These are phyloP conservation scores for Sphaerosporella brunnea DNA, from an alignment of 495 filamentous ascomycete species.

Conservation along the genomic window DNA sequence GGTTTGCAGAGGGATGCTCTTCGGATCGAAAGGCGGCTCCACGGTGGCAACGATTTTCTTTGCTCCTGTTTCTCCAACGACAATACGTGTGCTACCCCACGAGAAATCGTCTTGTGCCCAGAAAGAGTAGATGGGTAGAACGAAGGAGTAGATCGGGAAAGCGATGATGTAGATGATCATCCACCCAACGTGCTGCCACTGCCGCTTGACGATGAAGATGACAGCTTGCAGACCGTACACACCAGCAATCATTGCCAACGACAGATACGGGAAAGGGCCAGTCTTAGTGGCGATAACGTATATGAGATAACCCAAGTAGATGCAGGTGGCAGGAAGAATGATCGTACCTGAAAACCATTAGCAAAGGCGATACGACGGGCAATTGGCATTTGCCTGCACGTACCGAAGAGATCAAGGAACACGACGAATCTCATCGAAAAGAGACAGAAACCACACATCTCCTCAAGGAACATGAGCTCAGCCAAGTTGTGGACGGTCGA, in stretches of 20 bases:
- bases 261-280: constrained; percentile 70
- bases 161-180: constrained; percentile 96
- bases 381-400: too few species aligned
- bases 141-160: constrained; percentile 81
- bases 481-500: constrained; percentile 96
- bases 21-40: constrained; percentile 76
- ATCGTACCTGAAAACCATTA: constrained; percentile 37
- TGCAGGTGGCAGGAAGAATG: constrained; percentile 79
- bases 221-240: constrained; percentile 91
- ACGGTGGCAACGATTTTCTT: constrained; percentile 76
- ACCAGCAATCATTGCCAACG: constrained; percentile 68
- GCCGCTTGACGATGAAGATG: constrained; percentile 86
- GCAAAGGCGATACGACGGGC: too few species aligned
- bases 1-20: constrained; percentile 77
- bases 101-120: constrained; percentile 98
- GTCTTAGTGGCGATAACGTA: constrained; percentile 53
- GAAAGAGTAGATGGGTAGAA: constrained; percentile 92
- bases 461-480: constrained; percentile 78
- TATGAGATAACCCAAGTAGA: constrained; percentile 78
- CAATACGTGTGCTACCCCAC: constrained; percentile 96
- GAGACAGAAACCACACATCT: constrained; percentile 98
- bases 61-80: constrained; percentile 79
- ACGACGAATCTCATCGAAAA: constrained; percentile 99
- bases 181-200: constrained; percentile 97
- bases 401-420: constrained; percentile 79